These are phyloP conservation scores for Debaryomyces nepalensis DNA, from an alignment of 1,139 yeast species.

Conservation along the genomic window DNA sequence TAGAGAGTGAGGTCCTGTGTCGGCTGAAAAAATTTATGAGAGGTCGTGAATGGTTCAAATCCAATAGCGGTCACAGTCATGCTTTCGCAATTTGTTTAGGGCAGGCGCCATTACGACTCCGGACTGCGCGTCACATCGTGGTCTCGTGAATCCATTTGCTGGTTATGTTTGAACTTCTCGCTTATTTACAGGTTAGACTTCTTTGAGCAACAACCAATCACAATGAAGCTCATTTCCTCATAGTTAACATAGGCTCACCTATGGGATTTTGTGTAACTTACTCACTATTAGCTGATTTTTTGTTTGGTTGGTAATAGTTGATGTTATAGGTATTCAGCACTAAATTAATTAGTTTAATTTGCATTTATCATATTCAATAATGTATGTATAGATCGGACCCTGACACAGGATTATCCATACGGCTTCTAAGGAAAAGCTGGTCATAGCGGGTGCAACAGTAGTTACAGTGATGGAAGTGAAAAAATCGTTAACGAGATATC, in stretches of 20 bases:
- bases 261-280: constrained; percentile 14
- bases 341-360: constrained; percentile 5
- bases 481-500: constrained; percentile 1
- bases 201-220: constrained; percentile 8
- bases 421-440: not conserved
- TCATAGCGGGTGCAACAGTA: not conserved
- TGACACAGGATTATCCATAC: not conserved
- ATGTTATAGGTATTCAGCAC: constrained; percentile 5
- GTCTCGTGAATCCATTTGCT: not conserved
- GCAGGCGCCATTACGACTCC: too few species aligned
- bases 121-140: too few species aligned
- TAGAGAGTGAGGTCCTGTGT: constrained; percentile 2
- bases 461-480: not conserved
- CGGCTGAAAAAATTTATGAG: constrained; percentile 7
- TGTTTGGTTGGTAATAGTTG: constrained; percentile 1
- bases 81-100: not conserved
- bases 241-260: not conserved
- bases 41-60: constrained; percentile 1
- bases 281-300: constrained; percentile 15
- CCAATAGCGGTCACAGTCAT: constrained; percentile 1
- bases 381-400: not conserved
- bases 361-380: constrained; percentile 3
- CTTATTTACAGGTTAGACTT: not conserved
- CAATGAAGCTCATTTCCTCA: constrained; percentile 10
- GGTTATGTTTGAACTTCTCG: not conserved